phyloP scores from a whole-genome alignment of 805 yeast species.

The Candida rishiriensis region DNA sequence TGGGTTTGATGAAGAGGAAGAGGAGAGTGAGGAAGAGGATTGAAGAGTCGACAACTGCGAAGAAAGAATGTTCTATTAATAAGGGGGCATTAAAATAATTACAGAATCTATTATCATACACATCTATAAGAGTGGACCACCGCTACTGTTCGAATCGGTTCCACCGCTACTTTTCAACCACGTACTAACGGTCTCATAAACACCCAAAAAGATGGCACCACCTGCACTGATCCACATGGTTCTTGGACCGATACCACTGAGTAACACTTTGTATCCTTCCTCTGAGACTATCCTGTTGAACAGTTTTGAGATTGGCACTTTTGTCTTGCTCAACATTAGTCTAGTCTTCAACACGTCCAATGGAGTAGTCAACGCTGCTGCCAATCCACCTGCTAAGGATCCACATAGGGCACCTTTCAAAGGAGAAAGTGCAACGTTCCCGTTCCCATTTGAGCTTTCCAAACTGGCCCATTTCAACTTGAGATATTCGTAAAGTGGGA shows the following conservation, averaged over 20 bases:
- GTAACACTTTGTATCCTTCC: slow-evolving; percentile 72
- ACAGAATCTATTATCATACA: too few species aligned
- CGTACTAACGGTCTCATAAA: slow-evolving; percentile 67
- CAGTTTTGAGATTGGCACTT: slow-evolving; percentile 43
- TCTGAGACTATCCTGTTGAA: slow-evolving; percentile 52
- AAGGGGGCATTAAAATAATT: too few species aligned
- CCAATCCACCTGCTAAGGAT: slow-evolving; percentile 74
- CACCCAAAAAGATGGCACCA: slow-evolving; percentile 95
- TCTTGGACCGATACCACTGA: slow-evolving; percentile 89
- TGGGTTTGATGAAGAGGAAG: slow-evolving; percentile 17
- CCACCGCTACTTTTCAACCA: slow-evolving; percentile 2
- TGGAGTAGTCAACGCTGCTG: slow-evolving; percentile 80
- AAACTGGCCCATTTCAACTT: slow-evolving; percentile 55
- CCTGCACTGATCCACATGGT: slow-evolving; percentile 98
- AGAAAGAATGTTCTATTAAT: too few species aligned
- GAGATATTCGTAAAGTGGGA: slow-evolving; percentile 85
- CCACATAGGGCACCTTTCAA: slow-evolving; percentile 82
- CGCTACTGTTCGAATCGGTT: too few species aligned
- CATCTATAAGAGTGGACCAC: too few species aligned
- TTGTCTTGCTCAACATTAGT: slow-evolving; percentile 65
- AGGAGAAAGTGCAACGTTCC: slow-evolving; percentile 38
- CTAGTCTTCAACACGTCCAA: slow-evolving; percentile 78
- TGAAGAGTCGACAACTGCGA: background rate
- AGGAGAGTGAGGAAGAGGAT: slow-evolving; percentile 3
- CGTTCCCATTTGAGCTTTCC: slow-evolving; percentile 23